phyloP scores from a whole-genome alignment of 768 basidiomycete genomes.

The Kondoa malvinella region DNA sequence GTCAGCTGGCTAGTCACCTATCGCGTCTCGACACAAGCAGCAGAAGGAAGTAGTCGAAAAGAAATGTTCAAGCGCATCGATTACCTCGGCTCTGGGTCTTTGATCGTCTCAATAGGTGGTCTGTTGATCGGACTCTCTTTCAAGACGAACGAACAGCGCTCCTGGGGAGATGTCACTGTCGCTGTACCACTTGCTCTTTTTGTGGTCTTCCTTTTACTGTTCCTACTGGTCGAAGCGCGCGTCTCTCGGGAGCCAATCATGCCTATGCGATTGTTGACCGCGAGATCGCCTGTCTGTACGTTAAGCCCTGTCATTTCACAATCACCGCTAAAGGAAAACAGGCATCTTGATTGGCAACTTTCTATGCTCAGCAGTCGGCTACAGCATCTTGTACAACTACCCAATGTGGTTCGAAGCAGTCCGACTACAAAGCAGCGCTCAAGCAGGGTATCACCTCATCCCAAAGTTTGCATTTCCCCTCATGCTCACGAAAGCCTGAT shows the following conservation, averaged over 20 bases:
- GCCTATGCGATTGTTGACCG: conserved; percentile 54
- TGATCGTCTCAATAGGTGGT: conserved; percentile 38
- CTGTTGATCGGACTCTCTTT: conserved; percentile 31
- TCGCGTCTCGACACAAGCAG: conserved; percentile 41
- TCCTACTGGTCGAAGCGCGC: conserved; percentile 61
- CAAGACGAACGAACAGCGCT: conserved; percentile 39
- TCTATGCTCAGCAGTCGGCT: conserved; percentile 29
- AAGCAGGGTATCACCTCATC: conserved; percentile 40
- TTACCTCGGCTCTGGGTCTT: conserved; percentile 61
- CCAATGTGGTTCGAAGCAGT: conserved; percentile 82
- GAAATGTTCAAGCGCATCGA: conserved; percentile 46
- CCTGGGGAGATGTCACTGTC: conserved; percentile 54
- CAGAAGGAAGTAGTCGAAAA: conserved; percentile 10
- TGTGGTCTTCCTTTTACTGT: conserved; percentile 41
- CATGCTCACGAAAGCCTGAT: conserved; percentile 35
- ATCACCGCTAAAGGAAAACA: conserved; percentile 47
- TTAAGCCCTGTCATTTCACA: neutral
- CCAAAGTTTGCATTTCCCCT: neutral
- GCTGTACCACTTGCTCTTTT: conserved; percentile 47
- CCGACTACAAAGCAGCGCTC: conserved; percentile 47
- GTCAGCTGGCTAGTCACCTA: conserved; percentile 66
- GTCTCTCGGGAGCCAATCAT: conserved; percentile 73
- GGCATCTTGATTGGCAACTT: conserved; percentile 67
- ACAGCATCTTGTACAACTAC: conserved; percentile 16
- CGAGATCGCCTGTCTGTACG: conserved; percentile 12